phyloP scores from a whole-genome alignment of 2,329 filamentous ascomycete species.

The Hymenoscyphus albidus region DNA sequence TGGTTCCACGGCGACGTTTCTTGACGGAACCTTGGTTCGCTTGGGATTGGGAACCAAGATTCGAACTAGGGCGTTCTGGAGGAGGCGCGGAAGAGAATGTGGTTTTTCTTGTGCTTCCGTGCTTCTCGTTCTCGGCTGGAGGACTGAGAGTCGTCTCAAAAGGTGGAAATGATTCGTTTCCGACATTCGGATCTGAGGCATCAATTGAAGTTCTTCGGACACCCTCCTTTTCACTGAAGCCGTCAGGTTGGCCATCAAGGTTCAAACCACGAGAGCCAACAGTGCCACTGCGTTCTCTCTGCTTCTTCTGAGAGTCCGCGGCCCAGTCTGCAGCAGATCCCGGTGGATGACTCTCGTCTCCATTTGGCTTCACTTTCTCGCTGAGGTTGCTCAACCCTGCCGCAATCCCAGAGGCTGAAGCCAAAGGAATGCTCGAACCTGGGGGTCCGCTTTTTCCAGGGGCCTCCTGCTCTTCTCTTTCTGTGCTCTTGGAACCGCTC shows the following conservation, averaged over 20 bases:
- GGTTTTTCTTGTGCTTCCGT: conserved; percentile 45
- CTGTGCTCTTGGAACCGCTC: conserved; percentile 33
- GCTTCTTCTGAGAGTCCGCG: conserved; percentile 25
- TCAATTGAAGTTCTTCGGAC: conserved; percentile 32
- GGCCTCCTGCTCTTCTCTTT: conserved; percentile 32
- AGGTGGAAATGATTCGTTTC: conserved; percentile 45
- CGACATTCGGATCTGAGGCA: conserved; percentile 41
- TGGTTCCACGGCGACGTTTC: conserved; percentile 64
- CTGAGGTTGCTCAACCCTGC: conserved; percentile 23
- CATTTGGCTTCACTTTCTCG: conserved; percentile 26
- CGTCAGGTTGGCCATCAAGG: conserved; percentile 24
- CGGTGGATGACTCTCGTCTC: conserved; percentile 22
- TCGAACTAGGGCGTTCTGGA: conserved; percentile 17
- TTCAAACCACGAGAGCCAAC: conserved; percentile 17
- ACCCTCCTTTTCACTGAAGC: conserved; percentile 26
- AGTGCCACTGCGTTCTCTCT: conserved; percentile 20
- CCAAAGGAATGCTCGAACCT: conserved; percentile 18
- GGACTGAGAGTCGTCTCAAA: conserved; percentile 37
- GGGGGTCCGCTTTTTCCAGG: conserved; percentile 33
- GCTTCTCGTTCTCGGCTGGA: conserved; percentile 24
- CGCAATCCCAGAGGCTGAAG: conserved; percentile 15
- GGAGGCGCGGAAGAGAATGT: conserved; percentile 48
- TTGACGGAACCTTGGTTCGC: conserved; percentile 47
- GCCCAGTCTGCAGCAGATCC: conserved; percentile 31
- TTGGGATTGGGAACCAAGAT: not conserved